phyloP scores from a whole-genome alignment of 2,329 filamentous ascomycete species.

The Fusarium veterinarium region DNA sequence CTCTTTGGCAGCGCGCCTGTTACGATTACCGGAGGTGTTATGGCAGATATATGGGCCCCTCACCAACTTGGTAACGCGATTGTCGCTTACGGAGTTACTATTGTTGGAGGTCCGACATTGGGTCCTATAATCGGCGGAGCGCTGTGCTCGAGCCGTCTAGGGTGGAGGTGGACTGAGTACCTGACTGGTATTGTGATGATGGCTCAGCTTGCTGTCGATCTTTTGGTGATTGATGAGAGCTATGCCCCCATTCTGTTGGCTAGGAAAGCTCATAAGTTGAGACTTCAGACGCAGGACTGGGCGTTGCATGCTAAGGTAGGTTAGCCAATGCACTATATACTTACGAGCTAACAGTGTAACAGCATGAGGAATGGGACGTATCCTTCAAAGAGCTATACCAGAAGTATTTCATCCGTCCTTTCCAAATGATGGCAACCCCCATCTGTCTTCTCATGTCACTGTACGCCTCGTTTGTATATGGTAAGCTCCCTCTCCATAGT shows the following conservation, averaged over 20 bases:
- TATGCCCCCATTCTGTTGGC: background rate
- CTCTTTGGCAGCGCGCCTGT: background rate
- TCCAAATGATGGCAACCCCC: background rate
- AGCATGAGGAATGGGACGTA: background rate
- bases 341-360: accelerated
- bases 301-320: background rate
- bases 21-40: background rate
- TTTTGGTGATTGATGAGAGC: background rate
- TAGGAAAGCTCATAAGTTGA: background rate
- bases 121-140: background rate
- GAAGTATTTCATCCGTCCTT: background rate
- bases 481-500: background rate
- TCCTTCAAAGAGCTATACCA: background rate
- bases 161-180: background rate
- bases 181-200: background rate
- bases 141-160: background rate
- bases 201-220: background rate
- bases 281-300: background rate
- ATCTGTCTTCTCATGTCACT: background rate
- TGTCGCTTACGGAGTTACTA: background rate
- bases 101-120: background rate
- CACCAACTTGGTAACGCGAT: background rate
- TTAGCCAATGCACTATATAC: accelerated
- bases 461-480: background rate
- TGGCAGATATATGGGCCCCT: background rate